These are phyloP conservation scores for Ceratobasidium papillatum DNA, from an alignment of 1,284 basidiomycete genomes.

Conservation along the genomic window DNA sequence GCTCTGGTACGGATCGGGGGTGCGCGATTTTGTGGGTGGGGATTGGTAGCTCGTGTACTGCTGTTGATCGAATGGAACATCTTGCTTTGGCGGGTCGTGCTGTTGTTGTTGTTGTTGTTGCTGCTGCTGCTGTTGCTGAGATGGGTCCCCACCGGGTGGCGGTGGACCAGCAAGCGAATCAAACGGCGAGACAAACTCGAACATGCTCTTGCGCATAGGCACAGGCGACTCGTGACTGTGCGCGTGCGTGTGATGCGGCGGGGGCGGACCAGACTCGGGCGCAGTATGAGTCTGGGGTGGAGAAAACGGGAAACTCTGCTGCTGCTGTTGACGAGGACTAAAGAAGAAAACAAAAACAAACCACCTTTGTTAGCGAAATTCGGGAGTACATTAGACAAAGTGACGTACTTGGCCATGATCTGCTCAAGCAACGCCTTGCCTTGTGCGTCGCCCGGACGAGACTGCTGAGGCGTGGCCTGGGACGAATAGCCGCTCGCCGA, in stretches of 20 bases:
- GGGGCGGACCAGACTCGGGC: conserved; percentile 50
- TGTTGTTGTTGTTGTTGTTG: conserved; percentile 2
- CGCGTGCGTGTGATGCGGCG: conserved; percentile 53
- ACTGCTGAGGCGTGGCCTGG: conserved; percentile 55
- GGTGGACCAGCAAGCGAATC: conserved; percentile 64
- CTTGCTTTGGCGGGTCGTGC: conserved; percentile 29
- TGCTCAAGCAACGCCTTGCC: conserved; percentile 79
- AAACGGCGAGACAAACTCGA: conserved; percentile 82
- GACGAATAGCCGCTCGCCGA: conserved; percentile 50
- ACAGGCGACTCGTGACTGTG: conserved; percentile 62
- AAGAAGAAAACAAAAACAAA: conserved; percentile 39
- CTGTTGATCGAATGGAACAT: conserved; percentile 27
- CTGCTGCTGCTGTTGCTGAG: conserved; percentile 61
- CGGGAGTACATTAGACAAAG: conserved; percentile 34
- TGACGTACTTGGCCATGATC: conserved; percentile 76
- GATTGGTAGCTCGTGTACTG: conserved; percentile 30
- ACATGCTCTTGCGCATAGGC: conserved; percentile 73
- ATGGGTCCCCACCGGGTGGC: conserved; percentile 57
- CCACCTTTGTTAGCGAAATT: conserved; percentile 21
- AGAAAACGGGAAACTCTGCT: conserved; percentile 62
- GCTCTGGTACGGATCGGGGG: conserved; percentile 32
- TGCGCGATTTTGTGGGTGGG: conserved; percentile 36
- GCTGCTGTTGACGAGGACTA: conserved; percentile 34
- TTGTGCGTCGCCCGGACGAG: conserved; percentile 72
- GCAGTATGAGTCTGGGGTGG: conserved; percentile 59